Percentiles rank a stretch among this genome's conserved stretches.
Conservation (phyloP, 2,329 filamentous ascomycete genomes). For the Ceratocystis destructans region DNA sequence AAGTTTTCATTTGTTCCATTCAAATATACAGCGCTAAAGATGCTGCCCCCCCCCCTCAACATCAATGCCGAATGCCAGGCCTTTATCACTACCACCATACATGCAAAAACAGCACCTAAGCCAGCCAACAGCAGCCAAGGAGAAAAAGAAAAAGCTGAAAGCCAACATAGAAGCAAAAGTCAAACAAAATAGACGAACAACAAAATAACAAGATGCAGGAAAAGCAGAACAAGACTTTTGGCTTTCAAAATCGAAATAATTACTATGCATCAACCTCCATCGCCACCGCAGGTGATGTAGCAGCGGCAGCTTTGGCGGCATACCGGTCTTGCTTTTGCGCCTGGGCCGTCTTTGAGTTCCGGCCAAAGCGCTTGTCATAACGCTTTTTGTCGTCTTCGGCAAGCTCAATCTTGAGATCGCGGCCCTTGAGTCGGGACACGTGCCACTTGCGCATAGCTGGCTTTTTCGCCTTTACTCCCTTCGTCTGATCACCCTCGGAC, state of each 20-base stretch:
- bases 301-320: constrained; percentile 21
- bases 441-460: constrained; percentile 59
- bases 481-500: constrained; percentile 29
- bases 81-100: neutral
- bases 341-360: constrained; percentile 40
- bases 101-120: neutral
- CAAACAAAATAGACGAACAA: neutral
- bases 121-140: neutral
- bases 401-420: constrained; percentile 75
- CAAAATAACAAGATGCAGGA: neutral
- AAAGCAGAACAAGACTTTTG: neutral
- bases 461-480: constrained; percentile 32
- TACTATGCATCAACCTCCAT: constrained; percentile 27
- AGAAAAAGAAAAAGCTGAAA: neutral
- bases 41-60: neutral
- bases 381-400: constrained; percentile 79
- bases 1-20: neutral
- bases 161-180: neutral
- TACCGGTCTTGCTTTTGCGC: constrained; percentile 22
- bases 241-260: neutral
- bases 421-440: constrained; percentile 70
- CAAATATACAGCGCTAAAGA: constrained; percentile 7
- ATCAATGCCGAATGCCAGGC: constrained; percentile 7
- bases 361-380: constrained; percentile 90
- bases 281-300: constrained; percentile 29